Evolutionary conservation across 345 rosid species (phyloP), one percentile per base, ranked within the genome.

Genomic region (Erysimum cheiranthoides): DNA sequence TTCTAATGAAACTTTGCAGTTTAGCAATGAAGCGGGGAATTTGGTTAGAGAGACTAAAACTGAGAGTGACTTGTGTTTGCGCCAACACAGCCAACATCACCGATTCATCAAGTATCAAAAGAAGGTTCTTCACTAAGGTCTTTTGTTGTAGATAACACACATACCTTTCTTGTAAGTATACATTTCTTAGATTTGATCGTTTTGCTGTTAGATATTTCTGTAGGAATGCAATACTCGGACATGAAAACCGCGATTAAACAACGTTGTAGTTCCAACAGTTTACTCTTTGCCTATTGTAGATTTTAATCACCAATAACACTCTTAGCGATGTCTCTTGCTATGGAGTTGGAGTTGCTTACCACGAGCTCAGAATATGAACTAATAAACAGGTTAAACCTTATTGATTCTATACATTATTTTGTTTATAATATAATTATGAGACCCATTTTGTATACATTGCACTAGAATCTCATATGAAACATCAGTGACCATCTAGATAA

Each of bases 321-420:
- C 63, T 58, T 10, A 35, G 5, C 28, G 9, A 34, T 58, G 63
- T 9, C 63, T 58, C 43, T 58, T 35, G 43, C 13, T 58, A 16
- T 10, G 28, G 16, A 36, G 30, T 10, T 60, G 64, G 64, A 60
- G 64, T 46, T 60, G 30, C 64, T 60, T 10, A 10, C 16, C 45
- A 60, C 16, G 45, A 60, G 10, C 16, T 60, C n/a, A 9, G 10
- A 10, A 59, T 12, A 60, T 5, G n/a, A 36, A 18, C 28, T 10
- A n/a, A n/a, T n/a, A n/a, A n/a, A n/a, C n/a, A n/a, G 28, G 30
- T 36, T 17, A 59, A 59, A 59, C n/a, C 10, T 30, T 8, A 36
- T 10, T 35, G 30, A 59, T 35, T 35, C 8, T 10, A 28, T 35
- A 35, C 43, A 17, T 5, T 16, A 59, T 16, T 34, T 5, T 35